A percentile compares a stretch with the other conserved stretches of the same genome.
phyloP scores from a whole-genome alignment of 1,284 basidiomycete species.

The Irpex sp. region DNA sequence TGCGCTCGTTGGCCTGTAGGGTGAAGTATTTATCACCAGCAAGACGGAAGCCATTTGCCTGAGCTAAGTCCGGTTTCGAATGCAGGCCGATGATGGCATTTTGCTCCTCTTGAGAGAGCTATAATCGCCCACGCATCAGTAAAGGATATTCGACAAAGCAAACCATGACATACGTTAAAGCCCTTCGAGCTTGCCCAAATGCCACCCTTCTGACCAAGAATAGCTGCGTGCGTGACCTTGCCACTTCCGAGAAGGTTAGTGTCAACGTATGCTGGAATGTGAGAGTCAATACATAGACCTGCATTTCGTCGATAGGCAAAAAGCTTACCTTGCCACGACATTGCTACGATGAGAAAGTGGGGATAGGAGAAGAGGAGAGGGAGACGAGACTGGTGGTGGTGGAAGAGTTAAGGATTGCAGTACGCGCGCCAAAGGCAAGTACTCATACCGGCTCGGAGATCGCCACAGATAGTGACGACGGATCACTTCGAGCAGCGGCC shows the following conservation, averaged over 20 bases:
- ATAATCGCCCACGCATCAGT: not conserved
- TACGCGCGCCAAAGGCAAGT: not conserved
- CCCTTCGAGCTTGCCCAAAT: slow-evolving; percentile 81
- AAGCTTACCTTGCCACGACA: slow-evolving; percentile 36
- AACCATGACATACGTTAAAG: slow-evolving; percentile 59
- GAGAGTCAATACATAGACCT: not conserved
- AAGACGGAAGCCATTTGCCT: slow-evolving; percentile 65
- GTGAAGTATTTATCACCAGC: slow-evolving; percentile 82
- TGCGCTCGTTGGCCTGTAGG: slow-evolving; percentile 54
- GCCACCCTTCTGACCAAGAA: slow-evolving; percentile 83
- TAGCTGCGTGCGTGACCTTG: slow-evolving; percentile 78
- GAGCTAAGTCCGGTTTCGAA: slow-evolving; percentile 40
- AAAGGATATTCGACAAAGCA: not conserved
- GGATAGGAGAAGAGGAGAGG: not conserved
- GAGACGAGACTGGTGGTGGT: slow-evolving; percentile 2
- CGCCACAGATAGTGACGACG: slow-evolving; percentile 7
- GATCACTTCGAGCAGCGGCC: not conserved
- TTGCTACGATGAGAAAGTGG: slow-evolving; percentile 11
- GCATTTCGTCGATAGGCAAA: not conserved
- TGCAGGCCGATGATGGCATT: slow-evolving; percentile 60
- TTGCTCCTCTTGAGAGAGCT: slow-evolving; percentile 82
- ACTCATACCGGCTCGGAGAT: slow-evolving; percentile 2
- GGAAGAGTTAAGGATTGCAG: not conserved
- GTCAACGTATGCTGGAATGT: slow-evolving; percentile 78
- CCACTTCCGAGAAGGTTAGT: slow-evolving; percentile 77